These are phyloP conservation scores for Leishmania aethiopica DNA, from an alignment of 208 protist genomes.

Conservation along the genomic window DNA sequence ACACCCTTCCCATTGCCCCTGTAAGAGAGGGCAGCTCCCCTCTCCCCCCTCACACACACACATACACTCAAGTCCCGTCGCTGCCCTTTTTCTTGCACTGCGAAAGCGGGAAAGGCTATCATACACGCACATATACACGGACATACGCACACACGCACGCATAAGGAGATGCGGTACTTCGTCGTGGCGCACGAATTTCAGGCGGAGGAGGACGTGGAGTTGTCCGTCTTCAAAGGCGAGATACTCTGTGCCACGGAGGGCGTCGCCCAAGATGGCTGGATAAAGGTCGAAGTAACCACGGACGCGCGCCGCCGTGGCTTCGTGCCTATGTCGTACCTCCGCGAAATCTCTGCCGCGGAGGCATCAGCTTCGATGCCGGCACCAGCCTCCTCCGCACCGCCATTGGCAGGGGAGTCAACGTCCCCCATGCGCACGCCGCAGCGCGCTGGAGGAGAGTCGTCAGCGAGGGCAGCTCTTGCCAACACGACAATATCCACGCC, in stretches of 20 bases:
- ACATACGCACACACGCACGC: not conserved
- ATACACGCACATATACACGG: not conserved
- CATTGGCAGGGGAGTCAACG: not conserved
- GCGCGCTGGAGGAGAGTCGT: not conserved
- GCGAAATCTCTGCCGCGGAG: constrained; percentile 31
- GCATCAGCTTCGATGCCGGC: constrained; percentile 7
- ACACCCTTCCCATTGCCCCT: not conserved
- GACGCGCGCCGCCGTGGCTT: constrained; percentile 62
- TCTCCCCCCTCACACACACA: not conserved
- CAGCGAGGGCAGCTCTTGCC: not conserved
- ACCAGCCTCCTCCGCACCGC: not conserved
- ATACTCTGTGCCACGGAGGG: constrained; percentile 46
- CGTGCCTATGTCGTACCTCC: constrained; percentile 78
- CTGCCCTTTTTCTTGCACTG: not conserved
- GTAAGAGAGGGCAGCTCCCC: not conserved
- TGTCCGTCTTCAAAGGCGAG: constrained; percentile 76
- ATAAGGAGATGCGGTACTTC: constrained; percentile 43
- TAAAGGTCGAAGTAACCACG: constrained; percentile 61
- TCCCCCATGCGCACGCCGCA: constrained; percentile 2
- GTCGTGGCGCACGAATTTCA: constrained; percentile 70
- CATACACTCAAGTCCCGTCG: not conserved
- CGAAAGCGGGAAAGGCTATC: not conserved
- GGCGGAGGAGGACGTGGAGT: constrained; percentile 75
- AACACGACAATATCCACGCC: constrained; percentile 16
- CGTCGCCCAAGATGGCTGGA: constrained; percentile 76